Evolutionary conservation across 495 filamentous ascomycete species (phyloP).

Genomic region (Penicillium desertorum): DNA sequence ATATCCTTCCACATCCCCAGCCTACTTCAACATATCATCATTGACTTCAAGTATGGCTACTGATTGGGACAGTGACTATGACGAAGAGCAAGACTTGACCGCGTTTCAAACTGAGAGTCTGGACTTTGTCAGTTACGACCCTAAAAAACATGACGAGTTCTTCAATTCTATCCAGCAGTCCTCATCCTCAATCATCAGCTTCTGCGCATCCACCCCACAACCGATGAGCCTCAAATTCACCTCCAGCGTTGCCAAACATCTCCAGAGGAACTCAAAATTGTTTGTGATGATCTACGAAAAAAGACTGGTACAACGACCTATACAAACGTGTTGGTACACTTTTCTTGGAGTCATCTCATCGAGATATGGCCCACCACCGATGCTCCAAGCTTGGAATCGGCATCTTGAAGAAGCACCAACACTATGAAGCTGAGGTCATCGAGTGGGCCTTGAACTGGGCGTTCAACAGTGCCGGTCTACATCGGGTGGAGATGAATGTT

Average conservation of each 20-base stretch:
- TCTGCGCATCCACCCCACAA: not conserved
- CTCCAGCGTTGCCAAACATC: not conserved
- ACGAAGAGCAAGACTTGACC: accelerated
- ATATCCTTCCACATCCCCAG: not conserved
- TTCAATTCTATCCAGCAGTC: not conserved
- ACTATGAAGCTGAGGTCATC: not conserved
- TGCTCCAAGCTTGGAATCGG: not conserved
- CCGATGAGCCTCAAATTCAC: not conserved
- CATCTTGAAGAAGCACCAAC: not conserved
- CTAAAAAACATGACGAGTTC: not conserved
- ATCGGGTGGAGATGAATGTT: not conserved
- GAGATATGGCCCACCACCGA: not conserved
- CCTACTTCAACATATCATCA: not conserved
- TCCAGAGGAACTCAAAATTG: not conserved
- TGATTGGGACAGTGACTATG: not conserved
- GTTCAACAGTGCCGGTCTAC: not conserved
- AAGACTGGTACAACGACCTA: no score
- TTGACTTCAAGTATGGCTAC: not conserved
- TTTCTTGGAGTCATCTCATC: not conserved
- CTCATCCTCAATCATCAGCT: not conserved
- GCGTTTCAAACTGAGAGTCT: not conserved
- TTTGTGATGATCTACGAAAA: not conserved
- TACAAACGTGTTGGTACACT: not conserved
- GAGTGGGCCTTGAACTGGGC: not conserved
- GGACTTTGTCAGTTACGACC: not conserved